These are phyloP conservation scores for Mikania micrantha DNA, from an alignment of 129 eudicot species.

Conservation along the genomic window DNA sequence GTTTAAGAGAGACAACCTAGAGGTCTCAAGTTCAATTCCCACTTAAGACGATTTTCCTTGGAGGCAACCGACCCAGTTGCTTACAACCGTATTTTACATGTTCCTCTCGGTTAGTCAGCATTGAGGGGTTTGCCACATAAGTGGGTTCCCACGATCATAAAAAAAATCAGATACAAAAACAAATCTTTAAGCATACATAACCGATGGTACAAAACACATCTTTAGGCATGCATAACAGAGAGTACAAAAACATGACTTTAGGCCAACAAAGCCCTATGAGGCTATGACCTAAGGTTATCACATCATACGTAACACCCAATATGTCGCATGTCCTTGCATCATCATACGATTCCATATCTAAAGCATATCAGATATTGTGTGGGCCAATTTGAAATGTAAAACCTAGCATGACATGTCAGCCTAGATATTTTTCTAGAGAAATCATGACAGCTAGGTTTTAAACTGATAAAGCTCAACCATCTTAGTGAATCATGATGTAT, in stretches of 20 bases:
- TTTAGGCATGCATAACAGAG: background rate
- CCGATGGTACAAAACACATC: background rate
- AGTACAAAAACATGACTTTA: too few species aligned
- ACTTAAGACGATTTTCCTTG: too few species aligned
- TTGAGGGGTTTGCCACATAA: too few species aligned
- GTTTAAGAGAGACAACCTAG: too few species aligned
- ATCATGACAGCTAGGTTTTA: background rate
- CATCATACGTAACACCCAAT: background rate
- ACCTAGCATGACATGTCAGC: conserved; percentile 6
- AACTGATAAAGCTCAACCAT: conserved; percentile 6
- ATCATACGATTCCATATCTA: background rate
- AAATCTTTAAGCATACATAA: background rate
- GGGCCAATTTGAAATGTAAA: conserved; percentile 2
- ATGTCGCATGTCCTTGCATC: background rate
- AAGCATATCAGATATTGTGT: background rate
- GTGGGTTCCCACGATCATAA: too few species aligned
- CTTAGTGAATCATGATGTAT: background rate
- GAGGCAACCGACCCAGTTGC: too few species aligned
- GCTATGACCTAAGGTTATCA: background rate
- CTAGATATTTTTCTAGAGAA: background rate
- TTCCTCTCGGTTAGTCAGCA: too few species aligned
- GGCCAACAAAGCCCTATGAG: too few species aligned
- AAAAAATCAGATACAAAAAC: background rate
- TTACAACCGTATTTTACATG: too few species aligned
- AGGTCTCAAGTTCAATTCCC: too few species aligned